These are phyloP conservation scores for Penicillium sp. DNA, from an alignment of 2,329 filamentous ascomycete species.

Conservation along the genomic window DNA sequence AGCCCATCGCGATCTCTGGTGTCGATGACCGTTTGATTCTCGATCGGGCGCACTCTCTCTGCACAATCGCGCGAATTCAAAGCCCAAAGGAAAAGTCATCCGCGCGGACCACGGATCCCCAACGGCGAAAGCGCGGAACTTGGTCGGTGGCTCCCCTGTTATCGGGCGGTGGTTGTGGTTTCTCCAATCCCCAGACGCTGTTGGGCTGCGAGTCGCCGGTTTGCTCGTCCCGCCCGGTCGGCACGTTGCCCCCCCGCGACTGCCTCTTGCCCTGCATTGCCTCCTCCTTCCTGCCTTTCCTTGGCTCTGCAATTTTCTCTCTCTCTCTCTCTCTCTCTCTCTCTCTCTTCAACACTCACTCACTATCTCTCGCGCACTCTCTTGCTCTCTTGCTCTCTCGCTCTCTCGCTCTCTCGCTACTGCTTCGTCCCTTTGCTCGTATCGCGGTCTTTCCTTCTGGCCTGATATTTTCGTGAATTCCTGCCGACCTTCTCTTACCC, in stretches of 20 bases:
- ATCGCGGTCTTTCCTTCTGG: background rate
- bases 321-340: background rate
- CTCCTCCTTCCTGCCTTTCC: background rate
- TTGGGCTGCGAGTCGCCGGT: background rate
- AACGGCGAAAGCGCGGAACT: background rate
- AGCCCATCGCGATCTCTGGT: background rate
- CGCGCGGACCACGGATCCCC: background rate
- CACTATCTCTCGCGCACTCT: background rate
- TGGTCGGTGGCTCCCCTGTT: background rate
- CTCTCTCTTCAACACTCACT: background rate
- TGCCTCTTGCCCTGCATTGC: background rate
- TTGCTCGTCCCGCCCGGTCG: background rate
- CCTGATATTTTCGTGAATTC: background rate
- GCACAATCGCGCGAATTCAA: too few species aligned
- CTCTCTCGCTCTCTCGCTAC: background rate
- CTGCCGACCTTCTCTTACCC: background rate
- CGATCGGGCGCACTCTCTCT: too few species aligned
- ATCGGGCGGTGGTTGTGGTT: background rate
- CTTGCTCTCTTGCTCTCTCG: background rate
- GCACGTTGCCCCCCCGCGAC: conserved; percentile 3
- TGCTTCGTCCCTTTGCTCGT: background rate
- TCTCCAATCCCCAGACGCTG: background rate
- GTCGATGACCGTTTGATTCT: background rate
- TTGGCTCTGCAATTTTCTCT: background rate
- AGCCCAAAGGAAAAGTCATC: background rate